phyloP scores from a whole-genome alignment of 2,329 filamentous ascomycete species.

The Knufia fluminis region DNA sequence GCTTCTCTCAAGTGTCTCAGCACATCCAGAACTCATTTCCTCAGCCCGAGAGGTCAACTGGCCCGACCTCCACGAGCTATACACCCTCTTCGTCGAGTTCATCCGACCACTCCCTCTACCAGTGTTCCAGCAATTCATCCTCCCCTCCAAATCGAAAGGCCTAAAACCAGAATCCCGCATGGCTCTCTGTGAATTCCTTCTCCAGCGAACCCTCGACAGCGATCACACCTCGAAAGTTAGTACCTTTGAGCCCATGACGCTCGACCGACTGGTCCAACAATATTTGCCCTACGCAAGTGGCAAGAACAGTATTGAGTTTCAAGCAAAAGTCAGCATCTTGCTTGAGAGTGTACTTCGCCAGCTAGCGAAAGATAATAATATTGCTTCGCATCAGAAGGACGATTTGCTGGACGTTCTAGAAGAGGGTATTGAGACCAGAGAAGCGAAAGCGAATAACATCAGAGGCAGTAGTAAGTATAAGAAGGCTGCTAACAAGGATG shows the following conservation, averaged over 20 bases:
- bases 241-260: constrained; percentile 32
- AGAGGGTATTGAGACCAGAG: not conserved
- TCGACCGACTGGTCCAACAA: constrained; percentile 45
- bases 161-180: constrained; percentile 31
- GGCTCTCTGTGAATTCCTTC: constrained; percentile 45
- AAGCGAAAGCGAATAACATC: not conserved
- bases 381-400: not conserved
- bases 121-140: constrained; percentile 37
- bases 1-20: constrained; percentile 33
- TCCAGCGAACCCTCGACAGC: constrained; percentile 41
- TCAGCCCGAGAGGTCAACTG: constrained; percentile 25
- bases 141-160: constrained; percentile 30
- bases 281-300: constrained; percentile 60
- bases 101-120: constrained; percentile 38
- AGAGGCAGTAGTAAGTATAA: not conserved
- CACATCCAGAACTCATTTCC: constrained; percentile 24
- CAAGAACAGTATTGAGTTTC: constrained; percentile 52
- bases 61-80: constrained; percentile 31
- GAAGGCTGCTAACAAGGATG: not conserved
- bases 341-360: constrained; percentile 57
- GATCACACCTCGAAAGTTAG: constrained; percentile 25
- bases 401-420: not conserved
- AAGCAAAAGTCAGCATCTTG: constrained; percentile 62
- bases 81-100: constrained; percentile 37
- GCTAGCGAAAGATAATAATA: constrained; percentile 29